These are phyloP conservation scores for Eucalyptus sp. DNA, from an alignment of 345 rosid species.

Conservation along the genomic window DNA sequence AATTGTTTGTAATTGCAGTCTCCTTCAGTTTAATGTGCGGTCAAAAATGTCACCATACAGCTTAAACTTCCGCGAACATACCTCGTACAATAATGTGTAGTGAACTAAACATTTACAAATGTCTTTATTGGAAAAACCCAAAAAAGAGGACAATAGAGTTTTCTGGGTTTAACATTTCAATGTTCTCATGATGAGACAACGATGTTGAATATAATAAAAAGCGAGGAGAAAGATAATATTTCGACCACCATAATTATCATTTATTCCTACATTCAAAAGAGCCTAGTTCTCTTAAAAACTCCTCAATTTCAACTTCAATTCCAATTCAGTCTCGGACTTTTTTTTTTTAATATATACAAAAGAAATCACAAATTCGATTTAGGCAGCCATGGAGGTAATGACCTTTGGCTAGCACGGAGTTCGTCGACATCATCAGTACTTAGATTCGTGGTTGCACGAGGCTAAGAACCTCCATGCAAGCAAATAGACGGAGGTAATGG, in stretches of 20 bases:
- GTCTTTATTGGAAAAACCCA: not conserved
- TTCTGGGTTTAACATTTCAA: not conserved
- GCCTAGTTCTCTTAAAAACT: not conserved
- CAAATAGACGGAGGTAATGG: not conserved
- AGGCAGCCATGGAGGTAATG: too few species aligned
- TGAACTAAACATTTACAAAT: not conserved
- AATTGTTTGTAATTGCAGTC: not conserved
- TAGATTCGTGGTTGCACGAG: not conserved
- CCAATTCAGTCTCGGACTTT: too few species aligned
- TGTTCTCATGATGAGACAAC: not conserved
- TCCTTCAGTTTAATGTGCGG: not conserved
- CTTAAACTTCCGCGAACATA: not conserved
- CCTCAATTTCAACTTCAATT: too few species aligned
- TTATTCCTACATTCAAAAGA: not conserved
- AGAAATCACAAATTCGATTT: too few species aligned
- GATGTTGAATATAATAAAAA: not conserved
- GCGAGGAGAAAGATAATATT: not conserved
- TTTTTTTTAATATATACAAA: too few species aligned
- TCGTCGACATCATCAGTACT: too few species aligned
- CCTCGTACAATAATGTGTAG: not conserved
- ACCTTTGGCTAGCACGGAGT: not conserved
- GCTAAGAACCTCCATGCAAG: not conserved
- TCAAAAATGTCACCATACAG: not conserved
- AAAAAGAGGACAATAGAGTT: not conserved
- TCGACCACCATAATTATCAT: too few species aligned